Conservation (phyloP, 176 grass and related monocot species). For the Eremochloa ophiuroides region DNA sequence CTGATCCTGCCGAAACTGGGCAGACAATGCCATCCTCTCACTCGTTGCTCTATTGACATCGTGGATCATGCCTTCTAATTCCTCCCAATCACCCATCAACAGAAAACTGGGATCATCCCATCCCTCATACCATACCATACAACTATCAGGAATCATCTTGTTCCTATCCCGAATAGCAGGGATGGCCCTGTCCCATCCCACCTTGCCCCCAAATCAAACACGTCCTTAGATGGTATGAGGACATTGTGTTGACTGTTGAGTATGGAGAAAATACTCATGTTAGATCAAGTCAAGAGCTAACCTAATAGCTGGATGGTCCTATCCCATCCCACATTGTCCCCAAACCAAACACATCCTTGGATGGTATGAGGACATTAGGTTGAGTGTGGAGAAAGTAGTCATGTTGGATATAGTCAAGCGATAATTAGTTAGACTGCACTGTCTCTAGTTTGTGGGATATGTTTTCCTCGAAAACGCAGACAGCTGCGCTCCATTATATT, state of each 20-base stretch:
- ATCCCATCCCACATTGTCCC: not conserved
- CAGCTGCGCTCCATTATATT: not conserved
- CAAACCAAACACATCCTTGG: not conserved
- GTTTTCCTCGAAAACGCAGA: not conserved
- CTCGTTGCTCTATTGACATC: not conserved
- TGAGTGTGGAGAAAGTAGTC: not conserved
- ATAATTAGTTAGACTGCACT: not conserved
- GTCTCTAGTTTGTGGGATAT: not conserved
- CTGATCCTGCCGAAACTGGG: no score
- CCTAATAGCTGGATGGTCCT: not conserved
- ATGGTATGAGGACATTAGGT: not conserved
- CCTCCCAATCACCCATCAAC: not conserved
- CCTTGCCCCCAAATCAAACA: not conserved
- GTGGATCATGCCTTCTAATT: not conserved
- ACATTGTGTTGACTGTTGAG: not conserved
- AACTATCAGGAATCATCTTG: not conserved
- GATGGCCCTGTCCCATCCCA: not conserved
- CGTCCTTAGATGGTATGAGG: not conserved
- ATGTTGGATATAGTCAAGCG: slow-evolving; percentile 12
- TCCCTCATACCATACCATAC: not conserved
- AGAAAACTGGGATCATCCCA: not conserved
- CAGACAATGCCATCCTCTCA: no score
- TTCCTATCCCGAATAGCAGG: not conserved
- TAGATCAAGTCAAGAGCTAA: not conserved
- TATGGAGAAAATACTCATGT: no score